Conservation (phyloP, 2,329 filamentous ascomycete genomes). For the Trichoderma guizhouense region DNA sequence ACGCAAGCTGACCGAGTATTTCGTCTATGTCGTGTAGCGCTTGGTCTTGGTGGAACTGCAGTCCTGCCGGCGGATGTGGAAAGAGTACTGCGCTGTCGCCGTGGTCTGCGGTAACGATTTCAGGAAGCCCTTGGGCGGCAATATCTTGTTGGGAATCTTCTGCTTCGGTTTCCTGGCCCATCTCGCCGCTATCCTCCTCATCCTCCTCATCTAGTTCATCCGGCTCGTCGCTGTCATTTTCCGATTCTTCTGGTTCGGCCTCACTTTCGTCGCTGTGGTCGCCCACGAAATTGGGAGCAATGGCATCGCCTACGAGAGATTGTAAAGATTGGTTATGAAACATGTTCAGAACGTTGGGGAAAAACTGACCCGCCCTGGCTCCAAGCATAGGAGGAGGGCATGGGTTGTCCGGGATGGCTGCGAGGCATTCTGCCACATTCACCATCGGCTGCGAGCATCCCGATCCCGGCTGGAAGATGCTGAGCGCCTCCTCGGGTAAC, state of each 20-base stretch:
- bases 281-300: not conserved
- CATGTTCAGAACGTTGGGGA: constrained; percentile 6
- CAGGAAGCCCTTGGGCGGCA: not conserved
- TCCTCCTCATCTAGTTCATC: constrained; percentile 9
- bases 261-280: constrained; percentile 18
- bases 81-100: not conserved
- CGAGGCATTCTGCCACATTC: constrained; percentile 28
- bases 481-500: constrained; percentile 22
- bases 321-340: constrained; percentile 17
- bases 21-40: constrained; percentile 17
- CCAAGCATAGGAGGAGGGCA: constrained; percentile 18
- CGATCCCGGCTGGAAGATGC: constrained; percentile 5
- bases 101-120: not conserved
- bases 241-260: constrained; percentile 19
- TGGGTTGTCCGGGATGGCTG: constrained; percentile 32
- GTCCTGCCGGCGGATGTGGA: not conserved
- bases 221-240: constrained; percentile 19
- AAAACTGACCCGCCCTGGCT: constrained; percentile 12
- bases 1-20: constrained; percentile 13
- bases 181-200: not conserved
- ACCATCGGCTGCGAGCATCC: constrained; percentile 26
- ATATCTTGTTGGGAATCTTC: constrained; percentile 12
- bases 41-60: constrained; percentile 10
- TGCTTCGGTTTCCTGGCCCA: constrained; percentile 19
- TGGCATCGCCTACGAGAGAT: not conserved